phyloP scores from a whole-genome alignment of 176 grass and related monocot species.

The Triticum monococcum region DNA sequence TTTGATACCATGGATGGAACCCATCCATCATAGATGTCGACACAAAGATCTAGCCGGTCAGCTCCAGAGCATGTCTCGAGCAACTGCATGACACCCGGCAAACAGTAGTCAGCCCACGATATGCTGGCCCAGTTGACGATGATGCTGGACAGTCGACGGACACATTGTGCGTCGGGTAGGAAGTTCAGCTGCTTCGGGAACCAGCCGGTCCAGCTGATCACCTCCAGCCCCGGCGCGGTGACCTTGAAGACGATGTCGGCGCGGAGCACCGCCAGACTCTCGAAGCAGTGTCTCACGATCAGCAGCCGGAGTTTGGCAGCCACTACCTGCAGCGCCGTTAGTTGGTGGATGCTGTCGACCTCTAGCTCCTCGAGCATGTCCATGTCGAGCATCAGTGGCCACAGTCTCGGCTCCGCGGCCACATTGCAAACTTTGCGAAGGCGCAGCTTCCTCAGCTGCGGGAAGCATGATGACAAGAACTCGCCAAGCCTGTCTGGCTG shows the following conservation, averaged over 20 bases:
- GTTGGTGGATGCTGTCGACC: not conserved
- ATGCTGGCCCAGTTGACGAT: not conserved
- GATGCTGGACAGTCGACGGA: not conserved
- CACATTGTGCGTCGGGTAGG: not conserved
- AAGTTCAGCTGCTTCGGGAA: not conserved
- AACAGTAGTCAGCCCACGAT: not conserved
- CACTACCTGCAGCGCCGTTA: not conserved
- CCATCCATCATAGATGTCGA: not conserved
- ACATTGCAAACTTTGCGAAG: not conserved
- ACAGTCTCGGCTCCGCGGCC: not conserved
- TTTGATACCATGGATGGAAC: not conserved
- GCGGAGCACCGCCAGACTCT: not conserved
- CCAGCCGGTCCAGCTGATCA: not conserved
- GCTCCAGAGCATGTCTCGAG: not conserved
- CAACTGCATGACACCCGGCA: not conserved
- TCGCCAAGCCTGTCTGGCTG: not conserved
- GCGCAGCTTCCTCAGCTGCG: not conserved
- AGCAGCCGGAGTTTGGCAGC: not conserved
- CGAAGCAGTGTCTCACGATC: not conserved
- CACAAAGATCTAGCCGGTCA: not conserved
- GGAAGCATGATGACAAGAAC: not conserved
- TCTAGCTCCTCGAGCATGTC: slow-evolving; percentile 18
- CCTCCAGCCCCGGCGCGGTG: not conserved
- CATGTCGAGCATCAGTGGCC: slow-evolving; percentile 3
- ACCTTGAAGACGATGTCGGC: not conserved